Conservation (phyloP, 1,284 basidiomycete genomes). For the Malassezia sympodialis region DNA sequence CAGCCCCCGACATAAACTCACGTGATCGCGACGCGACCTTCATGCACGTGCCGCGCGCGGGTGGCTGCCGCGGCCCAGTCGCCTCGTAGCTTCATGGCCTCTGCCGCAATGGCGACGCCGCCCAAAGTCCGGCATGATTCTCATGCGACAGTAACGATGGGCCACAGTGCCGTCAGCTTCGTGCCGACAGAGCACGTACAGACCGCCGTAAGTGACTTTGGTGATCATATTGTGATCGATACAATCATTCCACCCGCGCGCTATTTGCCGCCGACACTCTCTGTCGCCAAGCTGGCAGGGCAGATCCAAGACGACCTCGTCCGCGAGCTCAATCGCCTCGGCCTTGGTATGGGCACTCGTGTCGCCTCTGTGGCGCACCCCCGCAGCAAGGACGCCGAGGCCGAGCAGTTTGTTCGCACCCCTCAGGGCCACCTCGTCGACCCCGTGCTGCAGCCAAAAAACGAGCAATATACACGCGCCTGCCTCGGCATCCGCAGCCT, state of each 20-base stretch:
- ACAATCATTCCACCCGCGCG: constrained; percentile 28
- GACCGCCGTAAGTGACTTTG: constrained; percentile 24
- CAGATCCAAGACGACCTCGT: constrained; percentile 17
- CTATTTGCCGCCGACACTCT: constrained; percentile 15
- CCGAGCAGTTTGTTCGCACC: constrained; percentile 10
- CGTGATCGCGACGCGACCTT: not conserved
- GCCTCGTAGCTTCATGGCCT: not conserved
- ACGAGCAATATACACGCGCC: not conserved
- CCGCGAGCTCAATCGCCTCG: constrained; percentile 7
- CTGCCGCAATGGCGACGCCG: not conserved
- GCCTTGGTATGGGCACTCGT: constrained; percentile 9
- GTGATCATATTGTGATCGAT: constrained; percentile 28
- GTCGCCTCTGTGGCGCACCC: constrained; percentile 15
- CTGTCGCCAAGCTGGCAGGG: constrained; percentile 6
- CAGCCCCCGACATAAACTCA: not conserved
- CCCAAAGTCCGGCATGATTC: constrained; percentile 13
- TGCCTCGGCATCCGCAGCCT: constrained; percentile 13
- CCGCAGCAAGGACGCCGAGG: constrained; percentile 15
- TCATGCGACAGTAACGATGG: constrained; percentile 13
- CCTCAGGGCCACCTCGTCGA: constrained; percentile 6
- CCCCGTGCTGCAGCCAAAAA: not conserved
- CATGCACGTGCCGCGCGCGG: not conserved
- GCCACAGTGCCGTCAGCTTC: constrained; percentile 23
- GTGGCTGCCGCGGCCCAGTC: not conserved
- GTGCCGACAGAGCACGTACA: constrained; percentile 28